Evolutionary conservation across 2,329 filamentous ascomycete species (phyloP), one percentile per base, ranked within the genome.

Genomic region (Cytospora piceicola): DNA sequence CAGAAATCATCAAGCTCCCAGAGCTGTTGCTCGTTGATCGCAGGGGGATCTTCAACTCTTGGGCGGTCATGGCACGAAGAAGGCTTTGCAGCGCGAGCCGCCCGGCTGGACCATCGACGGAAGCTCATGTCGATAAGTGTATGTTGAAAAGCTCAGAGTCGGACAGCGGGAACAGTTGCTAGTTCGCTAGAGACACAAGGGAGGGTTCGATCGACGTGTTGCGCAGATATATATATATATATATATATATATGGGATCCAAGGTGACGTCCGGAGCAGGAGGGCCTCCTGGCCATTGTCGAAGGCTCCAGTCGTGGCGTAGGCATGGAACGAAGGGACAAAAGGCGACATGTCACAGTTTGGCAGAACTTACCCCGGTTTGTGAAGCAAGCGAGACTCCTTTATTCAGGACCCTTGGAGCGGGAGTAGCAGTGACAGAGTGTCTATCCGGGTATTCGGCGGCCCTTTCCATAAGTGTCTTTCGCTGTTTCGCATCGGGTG

Each of bases 381-480:
- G 67, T 72, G 73, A 69, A 8, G 71, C 67, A 63, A 82, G 72
- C 58, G 80, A 78, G 61, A 79, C 77, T 57, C 79, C 81, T 73
- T 81, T 85, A 67, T 84, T 74, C 42, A 74, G 73, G 49, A 79
- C 75, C 69, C 80, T 81, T 64, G 76, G 73, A 63, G 76, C 80
- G 58, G 76, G 75, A 42, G 78, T 78, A 29, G 58, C 54, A 15
- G 53, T 17, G 15, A 17, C 36, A 20, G 59, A 36, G 54, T 77
- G 75, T 66, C 75, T 80, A 36, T 78, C 51, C 22, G 78, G 75
- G 67, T 80, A 82, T 66, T 90, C 86, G 67, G 76, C 82, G 36
- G 82, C 85, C 69, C 80, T 80, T 64, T 89, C 85, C 24, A 75
- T 76, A 30, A 88, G 76, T 17, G 84, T 85, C 71, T 87, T 87